phyloP scores from a whole-genome alignment of 352 stramenopile genomes.

The Phytophthora macrochlamydospora region DNA sequence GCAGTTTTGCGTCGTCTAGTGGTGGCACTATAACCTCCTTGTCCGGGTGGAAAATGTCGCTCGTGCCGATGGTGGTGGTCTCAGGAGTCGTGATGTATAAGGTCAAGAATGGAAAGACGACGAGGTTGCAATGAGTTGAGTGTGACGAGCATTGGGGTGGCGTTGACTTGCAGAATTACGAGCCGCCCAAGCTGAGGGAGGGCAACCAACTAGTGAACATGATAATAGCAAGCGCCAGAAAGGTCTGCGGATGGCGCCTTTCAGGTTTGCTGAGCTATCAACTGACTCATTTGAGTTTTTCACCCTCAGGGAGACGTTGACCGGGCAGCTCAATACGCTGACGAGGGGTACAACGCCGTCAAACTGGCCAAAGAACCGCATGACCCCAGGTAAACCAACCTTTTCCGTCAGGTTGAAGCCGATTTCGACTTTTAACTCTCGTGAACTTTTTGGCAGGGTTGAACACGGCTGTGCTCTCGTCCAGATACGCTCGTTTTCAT shows the following conservation, averaged over 20 bases:
- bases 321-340: constrained; percentile 3
- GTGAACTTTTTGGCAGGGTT: background rate
- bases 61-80: background rate
- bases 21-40: background rate
- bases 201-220: background rate
- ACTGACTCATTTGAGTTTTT: background rate
- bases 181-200: background rate
- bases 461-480: background rate
- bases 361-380: background rate
- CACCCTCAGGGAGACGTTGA: constrained; percentile 9
- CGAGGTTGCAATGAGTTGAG: too few species aligned
- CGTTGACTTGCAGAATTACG: background rate
- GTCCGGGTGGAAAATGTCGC: too few species aligned
- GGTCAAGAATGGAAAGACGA: background rate
- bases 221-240: background rate
- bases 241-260: background rate
- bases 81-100: background rate
- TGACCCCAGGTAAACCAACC: background rate
- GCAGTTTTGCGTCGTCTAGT: background rate
- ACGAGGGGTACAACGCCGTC: background rate
- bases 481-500: background rate
- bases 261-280: background rate
- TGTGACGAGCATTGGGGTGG: too few species aligned
- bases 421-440: background rate
- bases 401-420: too few species aligned